phyloP scores from a whole-genome alignment of 1,284 basidiomycete genomes.

The Leccinum solheimii region DNA sequence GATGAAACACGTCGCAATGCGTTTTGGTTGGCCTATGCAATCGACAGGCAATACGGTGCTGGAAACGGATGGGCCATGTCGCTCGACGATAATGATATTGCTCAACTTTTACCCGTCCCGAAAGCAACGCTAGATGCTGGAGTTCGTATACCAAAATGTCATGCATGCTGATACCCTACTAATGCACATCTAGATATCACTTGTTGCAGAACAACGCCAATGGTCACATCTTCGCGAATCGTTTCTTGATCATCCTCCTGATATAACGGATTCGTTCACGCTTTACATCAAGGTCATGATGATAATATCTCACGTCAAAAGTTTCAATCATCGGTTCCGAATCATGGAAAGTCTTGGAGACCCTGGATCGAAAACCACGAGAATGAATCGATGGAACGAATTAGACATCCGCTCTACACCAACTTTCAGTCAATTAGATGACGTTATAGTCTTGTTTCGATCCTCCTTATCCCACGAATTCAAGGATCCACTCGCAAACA shows the following conservation, averaged over 20 bases:
- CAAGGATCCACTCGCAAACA: slow-evolving; percentile 54
- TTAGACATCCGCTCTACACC: slow-evolving; percentile 58
- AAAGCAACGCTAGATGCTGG: slow-evolving; percentile 60
- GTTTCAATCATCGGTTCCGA: slow-evolving; percentile 70
- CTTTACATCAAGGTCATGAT: slow-evolving; percentile 72
- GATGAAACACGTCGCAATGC: slow-evolving; percentile 70
- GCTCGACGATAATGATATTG: slow-evolving; percentile 70
- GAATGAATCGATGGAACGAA: slow-evolving; percentile 22
- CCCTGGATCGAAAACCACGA: slow-evolving; percentile 21
- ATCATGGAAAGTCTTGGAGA: slow-evolving; percentile 59
- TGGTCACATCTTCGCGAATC: slow-evolving; percentile 65
- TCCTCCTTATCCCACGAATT: slow-evolving; percentile 59
- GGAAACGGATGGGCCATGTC: slow-evolving; percentile 71
- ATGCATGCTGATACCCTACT: slow-evolving; percentile 17
- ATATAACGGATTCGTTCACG: slow-evolving; percentile 72
- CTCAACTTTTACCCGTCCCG: slow-evolving; percentile 66
- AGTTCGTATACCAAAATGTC: slow-evolving; percentile 39
- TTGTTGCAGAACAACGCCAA: slow-evolving; percentile 59
- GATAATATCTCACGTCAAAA: slow-evolving; percentile 66
- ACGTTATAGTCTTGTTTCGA: slow-evolving; percentile 55
- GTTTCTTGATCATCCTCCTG: slow-evolving; percentile 56
- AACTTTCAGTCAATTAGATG: slow-evolving; percentile 67
- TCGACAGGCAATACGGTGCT: slow-evolving; percentile 63
- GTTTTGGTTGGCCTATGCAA: slow-evolving; percentile 71
- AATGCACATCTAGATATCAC: slow-evolving; percentile 43